Evolutionary conservation across 805 yeast species (phyloP).

Genomic region (Torulaspora maleeae): DNA sequence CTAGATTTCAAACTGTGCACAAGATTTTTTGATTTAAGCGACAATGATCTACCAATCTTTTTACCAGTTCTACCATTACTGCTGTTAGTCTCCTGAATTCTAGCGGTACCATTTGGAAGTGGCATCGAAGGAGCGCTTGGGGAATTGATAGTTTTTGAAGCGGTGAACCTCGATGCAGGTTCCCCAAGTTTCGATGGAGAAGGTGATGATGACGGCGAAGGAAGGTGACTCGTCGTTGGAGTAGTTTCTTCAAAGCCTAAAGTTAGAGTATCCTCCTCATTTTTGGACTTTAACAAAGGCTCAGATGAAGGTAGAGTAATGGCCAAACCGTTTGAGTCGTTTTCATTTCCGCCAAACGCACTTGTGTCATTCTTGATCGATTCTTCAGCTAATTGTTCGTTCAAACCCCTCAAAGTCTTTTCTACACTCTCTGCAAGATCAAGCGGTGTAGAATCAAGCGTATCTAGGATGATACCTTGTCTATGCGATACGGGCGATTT

Average conservation of each 20-base stretch:
- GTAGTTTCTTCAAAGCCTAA: constrained; percentile 6
- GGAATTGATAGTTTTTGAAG: neutral
- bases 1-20: constrained; percentile 25
- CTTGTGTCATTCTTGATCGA: neutral
- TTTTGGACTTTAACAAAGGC: neutral
- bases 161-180: neutral
- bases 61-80: constrained; percentile 10
- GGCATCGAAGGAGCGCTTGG: neutral
- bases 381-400: neutral
- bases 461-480: constrained; percentile 17
- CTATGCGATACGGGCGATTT: constrained; percentile 21
- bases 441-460: constrained; percentile 2
- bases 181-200: neutral
- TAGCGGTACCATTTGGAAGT: neutral
- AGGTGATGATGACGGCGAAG: constrained; percentile 2
- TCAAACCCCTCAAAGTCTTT: neutral
- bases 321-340: constrained; percentile 5
- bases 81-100: neutral
- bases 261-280: constrained; percentile 15
- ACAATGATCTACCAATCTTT: constrained; percentile 33
- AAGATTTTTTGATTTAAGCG: constrained; percentile 32
- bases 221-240: neutral
- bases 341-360: no score
- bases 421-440: neutral
- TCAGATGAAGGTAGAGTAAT: constrained; percentile 9